Percentiles rank a stretch among this genome's conserved stretches.
phyloP scores from a whole-genome alignment of 2,329 filamentous ascomycete genomes.

The Monilinia fructigena region DNA sequence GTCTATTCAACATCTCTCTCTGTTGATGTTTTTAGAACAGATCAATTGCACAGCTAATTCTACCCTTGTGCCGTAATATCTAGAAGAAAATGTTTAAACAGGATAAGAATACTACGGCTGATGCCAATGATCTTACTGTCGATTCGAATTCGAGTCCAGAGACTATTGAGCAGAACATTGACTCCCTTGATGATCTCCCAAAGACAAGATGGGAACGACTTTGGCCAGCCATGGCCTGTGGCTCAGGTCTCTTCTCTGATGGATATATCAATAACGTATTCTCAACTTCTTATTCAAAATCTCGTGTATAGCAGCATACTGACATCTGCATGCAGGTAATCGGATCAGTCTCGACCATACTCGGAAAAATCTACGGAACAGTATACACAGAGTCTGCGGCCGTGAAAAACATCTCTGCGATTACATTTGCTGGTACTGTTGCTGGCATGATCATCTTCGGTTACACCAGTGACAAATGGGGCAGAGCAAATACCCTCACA shows the following conservation, averaged over 20 bases:
- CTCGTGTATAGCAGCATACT: not conserved
- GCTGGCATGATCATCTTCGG: conserved; percentile 80
- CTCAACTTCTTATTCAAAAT: not conserved
- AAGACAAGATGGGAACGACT: conserved; percentile 36
- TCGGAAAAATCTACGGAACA: conserved; percentile 64
- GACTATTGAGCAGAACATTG: conserved; percentile 26
- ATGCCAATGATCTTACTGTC: conserved; percentile 12
- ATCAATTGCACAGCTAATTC: not conserved
- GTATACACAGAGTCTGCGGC: conserved; percentile 69
- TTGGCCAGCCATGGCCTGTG: conserved; percentile 75
- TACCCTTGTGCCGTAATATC: not conserved
- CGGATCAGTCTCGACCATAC: conserved; percentile 78
- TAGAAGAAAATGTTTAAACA: conserved; percentile 25
- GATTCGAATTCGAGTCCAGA: conserved; percentile 16
- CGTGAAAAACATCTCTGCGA: conserved; percentile 72
- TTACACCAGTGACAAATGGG: conserved; percentile 79
- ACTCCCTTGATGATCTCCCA: conserved; percentile 28
- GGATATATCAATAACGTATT: conserved; percentile 85
- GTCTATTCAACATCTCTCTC: not conserved
- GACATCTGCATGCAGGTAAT: conserved; percentile 57
- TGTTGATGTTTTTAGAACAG: not conserved
- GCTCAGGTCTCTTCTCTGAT: conserved; percentile 86
- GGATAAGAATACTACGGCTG: conserved; percentile 23
- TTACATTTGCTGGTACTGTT: conserved; percentile 84
- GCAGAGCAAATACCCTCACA: conserved; percentile 77